A percentile compares a stretch with the other conserved stretches of the same genome.
Conservation (phyloP, 768 basidiomycete genomes). For the Lactifluus echinatus region DNA sequence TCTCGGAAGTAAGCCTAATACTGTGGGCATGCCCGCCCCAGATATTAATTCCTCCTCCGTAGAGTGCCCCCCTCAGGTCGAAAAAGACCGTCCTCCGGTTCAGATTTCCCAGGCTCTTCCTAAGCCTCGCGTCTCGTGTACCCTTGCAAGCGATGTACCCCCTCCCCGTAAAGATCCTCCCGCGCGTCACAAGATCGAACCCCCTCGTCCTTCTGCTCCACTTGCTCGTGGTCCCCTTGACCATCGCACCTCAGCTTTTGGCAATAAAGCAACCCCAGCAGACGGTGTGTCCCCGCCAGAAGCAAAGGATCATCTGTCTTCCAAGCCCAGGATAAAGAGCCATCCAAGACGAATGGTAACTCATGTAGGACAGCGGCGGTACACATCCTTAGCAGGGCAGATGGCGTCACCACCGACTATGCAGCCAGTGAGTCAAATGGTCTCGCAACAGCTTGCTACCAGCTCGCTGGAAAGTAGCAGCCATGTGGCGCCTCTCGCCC, state of each 20-base stretch:
- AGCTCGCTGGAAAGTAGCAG: neutral
- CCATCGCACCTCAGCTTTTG: neutral
- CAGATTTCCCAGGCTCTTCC: neutral
- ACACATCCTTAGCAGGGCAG: neutral
- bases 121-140: neutral
- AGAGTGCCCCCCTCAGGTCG: neutral
- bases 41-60: neutral
- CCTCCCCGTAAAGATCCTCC: no score
- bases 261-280: neutral
- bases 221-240: neutral
- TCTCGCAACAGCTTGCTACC: neutral
- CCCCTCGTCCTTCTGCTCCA: neutral
- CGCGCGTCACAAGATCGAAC: neutral
- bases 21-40: neutral
- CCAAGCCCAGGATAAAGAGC: constrained; percentile 3
- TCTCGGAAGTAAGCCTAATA: neutral
- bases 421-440: neutral
- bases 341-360: constrained; percentile 8
- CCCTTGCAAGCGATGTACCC: neutral
- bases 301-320: neutral
- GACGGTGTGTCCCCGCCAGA: neutral
- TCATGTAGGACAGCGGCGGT: neutral
- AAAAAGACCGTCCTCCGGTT: neutral
- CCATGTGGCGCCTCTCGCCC: neutral
- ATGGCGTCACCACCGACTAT: neutral